phyloP scores from a whole-genome alignment of 192 early-diverging fungal genomes.

The Backusella tuberculispora region DNA sequence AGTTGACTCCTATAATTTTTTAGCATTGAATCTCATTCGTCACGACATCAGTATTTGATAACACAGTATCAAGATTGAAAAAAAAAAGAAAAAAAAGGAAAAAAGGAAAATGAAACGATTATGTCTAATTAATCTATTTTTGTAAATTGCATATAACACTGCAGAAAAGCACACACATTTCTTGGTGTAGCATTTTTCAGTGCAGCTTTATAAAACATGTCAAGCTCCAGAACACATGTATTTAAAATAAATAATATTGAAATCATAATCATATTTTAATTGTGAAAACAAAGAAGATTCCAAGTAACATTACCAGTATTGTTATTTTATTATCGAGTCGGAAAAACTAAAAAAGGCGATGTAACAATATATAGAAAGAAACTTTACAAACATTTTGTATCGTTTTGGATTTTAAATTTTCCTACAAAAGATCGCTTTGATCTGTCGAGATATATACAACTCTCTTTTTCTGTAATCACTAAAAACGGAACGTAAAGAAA shows the following conservation, averaged over 20 bases:
- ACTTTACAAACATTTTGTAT: neutral
- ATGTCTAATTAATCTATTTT: neutral
- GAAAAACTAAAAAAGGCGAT: constrained; percentile 6
- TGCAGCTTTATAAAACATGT: neutral
- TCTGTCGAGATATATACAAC: neutral
- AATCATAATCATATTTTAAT: neutral
- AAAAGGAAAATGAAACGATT: neutral
- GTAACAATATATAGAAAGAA: constrained; percentile 13
- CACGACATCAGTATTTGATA: neutral
- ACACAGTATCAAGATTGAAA: neutral
- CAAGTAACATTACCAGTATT: neutral
- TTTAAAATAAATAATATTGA: neutral
- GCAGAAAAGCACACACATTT: neutral
- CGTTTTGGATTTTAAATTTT: neutral
- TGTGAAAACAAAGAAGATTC: neutral
- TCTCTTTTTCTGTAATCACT: neutral
- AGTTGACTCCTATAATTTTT: neutral
- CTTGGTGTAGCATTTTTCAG: neutral
- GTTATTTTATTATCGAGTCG: neutral
- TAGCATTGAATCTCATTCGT: neutral
- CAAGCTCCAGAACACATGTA: neutral
- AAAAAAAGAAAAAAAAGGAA: neutral
- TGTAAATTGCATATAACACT: constrained; percentile 4
- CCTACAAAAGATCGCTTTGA: neutral
- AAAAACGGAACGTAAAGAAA: neutral